These are phyloP conservation scores for Yamadazyma dendronema DNA, from an alignment of 1,139 yeast species.

Conservation along the genomic window DNA sequence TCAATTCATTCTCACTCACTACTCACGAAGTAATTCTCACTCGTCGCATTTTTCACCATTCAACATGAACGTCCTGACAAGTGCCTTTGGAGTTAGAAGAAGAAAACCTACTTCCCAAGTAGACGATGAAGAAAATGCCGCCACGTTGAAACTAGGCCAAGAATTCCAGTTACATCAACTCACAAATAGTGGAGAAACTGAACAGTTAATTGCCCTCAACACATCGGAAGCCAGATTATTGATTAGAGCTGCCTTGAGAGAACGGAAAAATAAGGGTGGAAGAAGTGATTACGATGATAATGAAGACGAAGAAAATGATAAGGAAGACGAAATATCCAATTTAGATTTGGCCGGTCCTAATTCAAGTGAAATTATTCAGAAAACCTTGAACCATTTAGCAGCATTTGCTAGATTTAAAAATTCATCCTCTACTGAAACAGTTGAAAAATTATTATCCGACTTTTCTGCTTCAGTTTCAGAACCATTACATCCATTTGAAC, in stretches of 20 bases:
- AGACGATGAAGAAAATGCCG: conserved; percentile 87
- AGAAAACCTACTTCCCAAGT: conserved; percentile 59
- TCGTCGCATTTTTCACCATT: background rate
- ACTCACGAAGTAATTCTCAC: background rate
- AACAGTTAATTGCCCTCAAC: conserved; percentile 79
- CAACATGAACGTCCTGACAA: conserved; percentile 81
- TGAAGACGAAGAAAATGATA: conserved; percentile 37
- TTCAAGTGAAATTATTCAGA: conserved; percentile 73
- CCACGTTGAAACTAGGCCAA: conserved; percentile 82
- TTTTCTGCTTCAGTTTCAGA: conserved; percentile 58
- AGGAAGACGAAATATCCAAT: conserved; percentile 64
- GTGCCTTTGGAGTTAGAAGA: conserved; percentile 81
- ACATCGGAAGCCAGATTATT: conserved; percentile 85
- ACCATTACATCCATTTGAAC: conserved; percentile 89
- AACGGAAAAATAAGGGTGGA: conserved; percentile 50
- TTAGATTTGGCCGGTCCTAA: conserved; percentile 68
- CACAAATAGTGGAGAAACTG: conserved; percentile 76
- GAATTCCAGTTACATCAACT: conserved; percentile 83
- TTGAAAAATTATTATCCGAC: conserved; percentile 75
- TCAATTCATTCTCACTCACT: background rate
- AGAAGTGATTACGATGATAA: conserved; percentile 26
- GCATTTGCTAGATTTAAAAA: conserved; percentile 88
- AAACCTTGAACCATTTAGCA: conserved; percentile 84
- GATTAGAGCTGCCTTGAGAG: conserved; percentile 86
- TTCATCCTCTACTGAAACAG: conserved; percentile 90